A percentile compares a stretch with the other conserved stretches of the same genome.
Conservation (phyloP, 495 filamentous ascomycete species). For the Pseudotulostoma volvatum region DNA sequence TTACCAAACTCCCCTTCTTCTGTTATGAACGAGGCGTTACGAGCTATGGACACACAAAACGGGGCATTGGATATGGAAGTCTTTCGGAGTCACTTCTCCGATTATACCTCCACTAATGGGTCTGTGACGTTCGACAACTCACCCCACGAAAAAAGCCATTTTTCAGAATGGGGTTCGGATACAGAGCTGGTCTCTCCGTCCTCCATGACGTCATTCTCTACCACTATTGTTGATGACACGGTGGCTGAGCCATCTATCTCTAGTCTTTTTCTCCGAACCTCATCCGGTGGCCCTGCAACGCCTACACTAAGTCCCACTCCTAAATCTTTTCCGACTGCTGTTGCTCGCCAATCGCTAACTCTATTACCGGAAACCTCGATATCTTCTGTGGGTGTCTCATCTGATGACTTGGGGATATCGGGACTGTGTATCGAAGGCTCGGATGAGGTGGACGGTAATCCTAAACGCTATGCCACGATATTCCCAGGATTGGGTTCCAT, state of each 20-base stretch:
- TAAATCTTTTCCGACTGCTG: slow-evolving; percentile 18
- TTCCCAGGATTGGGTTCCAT: slow-evolving; percentile 22
- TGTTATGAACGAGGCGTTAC: slow-evolving; percentile 32
- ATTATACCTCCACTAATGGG: slow-evolving; percentile 21
- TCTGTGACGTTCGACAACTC: slow-evolving; percentile 9
- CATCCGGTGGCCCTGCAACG: slow-evolving; percentile 22
- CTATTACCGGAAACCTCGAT: slow-evolving; percentile 15
- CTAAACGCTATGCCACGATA: slow-evolving; percentile 31
- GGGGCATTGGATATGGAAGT: slow-evolving; percentile 19
- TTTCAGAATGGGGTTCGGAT: slow-evolving; percentile 33
- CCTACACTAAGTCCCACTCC: slow-evolving; percentile 24
- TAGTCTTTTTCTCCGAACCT: not conserved
- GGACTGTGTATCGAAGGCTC: slow-evolving; percentile 23
- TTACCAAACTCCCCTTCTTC: slow-evolving; percentile 32
- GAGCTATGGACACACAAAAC: slow-evolving; percentile 24
- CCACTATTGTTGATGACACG: slow-evolving; percentile 17
- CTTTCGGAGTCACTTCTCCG: slow-evolving; percentile 27
- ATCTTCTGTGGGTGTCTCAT: slow-evolving; percentile 13
- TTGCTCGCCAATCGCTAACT: slow-evolving; percentile 16
- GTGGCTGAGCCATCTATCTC: slow-evolving; percentile 13
- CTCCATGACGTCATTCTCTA: slow-evolving; percentile 22
- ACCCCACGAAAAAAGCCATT: slow-evolving; percentile 22
- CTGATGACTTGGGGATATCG: slow-evolving; percentile 17
- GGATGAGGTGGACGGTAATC: slow-evolving; percentile 21
- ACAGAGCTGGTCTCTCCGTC: slow-evolving; percentile 23